Evolutionary conservation across 83 land plant genomes (phyloP).

Genomic region (Picea engelmannii): DNA sequence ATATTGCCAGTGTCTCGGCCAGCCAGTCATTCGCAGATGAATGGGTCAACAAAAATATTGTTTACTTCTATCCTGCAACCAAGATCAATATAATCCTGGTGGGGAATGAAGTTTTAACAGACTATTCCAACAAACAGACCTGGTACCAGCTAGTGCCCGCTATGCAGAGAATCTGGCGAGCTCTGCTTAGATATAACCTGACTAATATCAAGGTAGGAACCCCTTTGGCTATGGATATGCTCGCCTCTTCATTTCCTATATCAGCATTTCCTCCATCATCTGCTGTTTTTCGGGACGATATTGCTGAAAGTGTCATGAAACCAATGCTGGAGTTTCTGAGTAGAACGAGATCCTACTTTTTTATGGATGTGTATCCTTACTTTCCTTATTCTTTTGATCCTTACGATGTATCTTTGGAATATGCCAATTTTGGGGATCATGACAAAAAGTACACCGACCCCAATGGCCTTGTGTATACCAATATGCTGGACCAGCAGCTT

Average conservation of each 20-base stretch:
- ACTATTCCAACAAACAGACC: conserved; percentile 23
- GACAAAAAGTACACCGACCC: conserved; percentile 41
- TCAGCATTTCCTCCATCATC: conserved; percentile 85
- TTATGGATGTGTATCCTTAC: conserved; percentile 83
- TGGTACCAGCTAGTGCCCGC: conserved; percentile 79
- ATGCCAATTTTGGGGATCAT: conserved; percentile 49
- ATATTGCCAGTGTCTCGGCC: conserved; percentile 37
- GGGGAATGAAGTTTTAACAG: conserved; percentile 80
- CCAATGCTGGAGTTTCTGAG: conserved; percentile 69
- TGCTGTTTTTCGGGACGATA: conserved; percentile 65
- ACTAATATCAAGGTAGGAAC: conserved; percentile 66
- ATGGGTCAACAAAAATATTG: conserved; percentile 63
- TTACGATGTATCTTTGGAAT: conserved; percentile 39
- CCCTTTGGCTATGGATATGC: conserved; percentile 75
- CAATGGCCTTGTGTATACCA: conserved; percentile 47
- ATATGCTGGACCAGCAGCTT: conserved; percentile 79
- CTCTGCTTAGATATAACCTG: conserved; percentile 28
- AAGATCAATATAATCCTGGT: conserved; percentile 68
- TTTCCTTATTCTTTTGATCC: conserved; percentile 68
- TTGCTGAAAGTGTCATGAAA: conserved; percentile 39
- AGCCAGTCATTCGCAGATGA: conserved; percentile 46
- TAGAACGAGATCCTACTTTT: conserved; percentile 62
- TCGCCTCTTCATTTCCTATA: too few relatives aligned
- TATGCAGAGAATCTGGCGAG: conserved; percentile 39
- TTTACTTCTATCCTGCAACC: conserved; percentile 50